Evolutionary conservation across 495 filamentous ascomycete genomes (phyloP), one percentile per base, ranked within the genome.

Genomic region (Parathielavia appendiculata): DNA sequence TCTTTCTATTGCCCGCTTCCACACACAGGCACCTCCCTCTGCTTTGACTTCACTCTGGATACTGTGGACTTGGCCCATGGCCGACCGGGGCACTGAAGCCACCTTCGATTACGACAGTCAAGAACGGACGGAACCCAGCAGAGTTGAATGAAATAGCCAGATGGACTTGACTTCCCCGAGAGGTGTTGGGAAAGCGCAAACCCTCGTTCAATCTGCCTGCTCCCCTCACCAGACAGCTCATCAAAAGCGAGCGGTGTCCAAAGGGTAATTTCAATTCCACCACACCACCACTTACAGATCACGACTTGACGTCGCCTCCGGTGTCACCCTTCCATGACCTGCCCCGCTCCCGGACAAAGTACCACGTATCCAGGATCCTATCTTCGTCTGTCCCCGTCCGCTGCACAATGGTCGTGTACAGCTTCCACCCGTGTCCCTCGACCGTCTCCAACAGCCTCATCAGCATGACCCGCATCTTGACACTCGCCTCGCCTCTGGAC

Each of bases 341-440:
- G 38, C 13, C 30, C 19, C 12, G 50, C n/a, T 53, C 36, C 43
- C 59, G 49, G 6, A 58, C 51, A 45, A 64, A 66, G 32, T 64
- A 62, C 61, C 56, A 60, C 12, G 58, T 62, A 43, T 59, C 61
- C 34, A 56, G 6, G 34, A 66, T 63, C 43, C 60, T 53, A 14
- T 47, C 35, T n/a, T 62, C 55, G 17, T 68, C 63, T 1, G 19
- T 50, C 36, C 55, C 56, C 13, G 61, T 64, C 19, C 63, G 63
- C 30, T 59, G 58, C 20, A 59, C 48, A 6, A 63, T n/a, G 4
- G 55, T 48, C 3, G 51, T 43, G 23, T 60, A 53, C 23, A 55
- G 51, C 5, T n/a, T 51, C 66, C 65, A 68, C 3, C 54, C 58
- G 26, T 47, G 45, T 6, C 16, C 12, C 23, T 65, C 60, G 26